Evolutionary conservation across 768 basidiomycete genomes (phyloP).

Genomic region (Mycena maculata): DNA sequence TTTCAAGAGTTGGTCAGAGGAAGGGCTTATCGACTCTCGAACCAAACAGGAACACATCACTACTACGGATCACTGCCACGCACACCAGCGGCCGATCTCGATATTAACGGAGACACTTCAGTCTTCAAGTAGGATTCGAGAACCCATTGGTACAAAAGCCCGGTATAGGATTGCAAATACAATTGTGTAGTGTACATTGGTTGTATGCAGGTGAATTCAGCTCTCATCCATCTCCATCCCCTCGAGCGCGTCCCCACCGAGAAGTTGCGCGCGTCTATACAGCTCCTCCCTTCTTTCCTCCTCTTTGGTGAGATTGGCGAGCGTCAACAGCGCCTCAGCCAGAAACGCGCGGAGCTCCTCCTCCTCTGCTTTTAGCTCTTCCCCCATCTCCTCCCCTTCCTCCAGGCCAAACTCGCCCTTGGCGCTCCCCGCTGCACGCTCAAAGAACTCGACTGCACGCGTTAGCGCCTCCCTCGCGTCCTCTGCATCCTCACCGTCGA

Average conservation of each 20-base stretch:
- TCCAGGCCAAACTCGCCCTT: conserved; percentile 34
- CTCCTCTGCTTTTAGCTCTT: conserved; percentile 11
- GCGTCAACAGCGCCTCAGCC: conserved; percentile 66
- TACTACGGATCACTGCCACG: too few species aligned
- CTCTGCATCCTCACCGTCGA: conserved; percentile 60
- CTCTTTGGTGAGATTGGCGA: conserved; percentile 69
- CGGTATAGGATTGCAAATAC: too few species aligned
- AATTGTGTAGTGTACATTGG: too few species aligned
- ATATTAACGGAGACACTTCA: too few species aligned
- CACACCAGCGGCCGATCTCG: too few species aligned
- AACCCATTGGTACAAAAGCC: too few species aligned
- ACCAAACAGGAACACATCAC: too few species aligned
- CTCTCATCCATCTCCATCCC: conserved; percentile 42
- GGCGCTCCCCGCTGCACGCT: conserved; percentile 49
- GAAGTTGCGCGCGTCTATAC: conserved; percentile 61
- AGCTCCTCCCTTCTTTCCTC: conserved; percentile 60
- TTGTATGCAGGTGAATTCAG: not conserved
- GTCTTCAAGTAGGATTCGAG: too few species aligned
- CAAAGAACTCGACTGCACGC: conserved; percentile 58
- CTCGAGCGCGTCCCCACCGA: conserved; percentile 55
- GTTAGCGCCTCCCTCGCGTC: conserved; percentile 65
- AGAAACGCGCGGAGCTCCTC: conserved; percentile 52
- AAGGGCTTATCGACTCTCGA: not conserved
- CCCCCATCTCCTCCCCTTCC: conserved; percentile 38
- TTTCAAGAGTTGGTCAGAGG: not conserved